Base-by-base conservation (phyloP, 1,284 basidiomycete species). In the Rhodotorula sp. region DNA sequence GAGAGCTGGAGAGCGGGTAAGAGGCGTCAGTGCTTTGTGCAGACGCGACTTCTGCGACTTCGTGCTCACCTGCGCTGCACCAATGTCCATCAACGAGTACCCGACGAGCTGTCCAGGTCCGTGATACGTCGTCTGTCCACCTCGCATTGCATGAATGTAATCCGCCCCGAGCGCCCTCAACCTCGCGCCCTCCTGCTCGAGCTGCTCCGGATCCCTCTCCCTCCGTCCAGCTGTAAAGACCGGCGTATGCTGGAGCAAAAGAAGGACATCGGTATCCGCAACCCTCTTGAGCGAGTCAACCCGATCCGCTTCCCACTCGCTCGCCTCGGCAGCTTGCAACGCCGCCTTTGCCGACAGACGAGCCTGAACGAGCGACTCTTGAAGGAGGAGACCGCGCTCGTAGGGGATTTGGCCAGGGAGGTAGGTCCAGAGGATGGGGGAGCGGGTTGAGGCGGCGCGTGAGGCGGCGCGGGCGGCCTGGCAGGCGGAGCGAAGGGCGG, bases 61-160 rank as follows among this genome's bases (percentile, higher is more conserved):
- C 34, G 10, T 5, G 30, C 87, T 84, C 78, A 87, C 84, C 62
- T 81, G 78, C 78, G 86, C 84, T 18, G 82, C 80, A 2, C 82
- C 84, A 24, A 98, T 84, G 81, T 99, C 94, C 55, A 98, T 83
- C 61, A 98, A 85, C 1, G 94, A 92, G 78, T 99, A 99, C 46
- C 93, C 96, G 20, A 97, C 91, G 71, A 99, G 84, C 81, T 99
- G 96, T 4, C 96, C 96, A 0, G 95, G 95, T 0, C 96, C 96
- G 80, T 99, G 96, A 80, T 93, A 99, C 3, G 96, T 99, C 65
- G 94, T 86, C 80, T 97, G 89, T 2, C 95, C 95, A 16, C 95
- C 95, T 68, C 96, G 85, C 71, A 87, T 86, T 3, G 94, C 89
- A 46, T 86, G 83, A 51, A 90, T 85, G 78, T 95, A 95, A 77